Percentiles rank a stretch among this genome's conserved stretches.
phyloP scores from a whole-genome alignment of 1,139 yeast species.

The Scheffersomyces titani region DNA sequence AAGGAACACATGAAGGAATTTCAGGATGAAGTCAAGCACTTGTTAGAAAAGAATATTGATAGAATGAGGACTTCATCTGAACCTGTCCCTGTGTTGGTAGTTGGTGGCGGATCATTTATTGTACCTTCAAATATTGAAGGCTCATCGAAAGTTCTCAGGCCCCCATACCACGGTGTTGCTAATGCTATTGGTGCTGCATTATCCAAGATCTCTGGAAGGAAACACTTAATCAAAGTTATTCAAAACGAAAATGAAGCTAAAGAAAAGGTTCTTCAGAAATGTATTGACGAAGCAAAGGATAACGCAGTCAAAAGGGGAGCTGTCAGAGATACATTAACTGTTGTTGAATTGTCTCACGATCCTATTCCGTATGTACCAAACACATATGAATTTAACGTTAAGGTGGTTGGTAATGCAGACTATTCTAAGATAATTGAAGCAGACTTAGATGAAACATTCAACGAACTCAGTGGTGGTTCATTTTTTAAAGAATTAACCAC shows the following conservation, averaged over 20 bases:
- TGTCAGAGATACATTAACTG: background rate
- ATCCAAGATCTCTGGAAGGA: constrained; percentile 31
- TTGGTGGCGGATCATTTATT: constrained; percentile 48
- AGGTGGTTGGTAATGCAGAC: constrained; percentile 43
- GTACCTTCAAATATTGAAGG: constrained; percentile 35
- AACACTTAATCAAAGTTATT: background rate
- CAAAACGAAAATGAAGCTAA: background rate
- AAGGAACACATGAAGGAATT: constrained; percentile 10
- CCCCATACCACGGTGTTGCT: constrained; percentile 40
- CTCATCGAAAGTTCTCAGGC: constrained; percentile 39
- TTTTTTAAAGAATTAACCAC: background rate
- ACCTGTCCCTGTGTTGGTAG: constrained; percentile 40
- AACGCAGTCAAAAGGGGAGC: background rate
- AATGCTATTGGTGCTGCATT: constrained; percentile 52
- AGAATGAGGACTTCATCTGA: constrained; percentile 44
- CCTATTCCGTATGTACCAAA: constrained; percentile 42
- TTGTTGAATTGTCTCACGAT: constrained; percentile 31
- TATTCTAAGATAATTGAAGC: background rate
- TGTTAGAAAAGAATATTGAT: constrained; percentile 35
- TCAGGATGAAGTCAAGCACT: constrained; percentile 20
- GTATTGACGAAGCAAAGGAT: background rate
- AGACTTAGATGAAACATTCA: constrained; percentile 13
- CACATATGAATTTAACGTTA: constrained; percentile 32
- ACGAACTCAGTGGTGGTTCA: background rate
- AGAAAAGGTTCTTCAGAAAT: background rate